These are phyloP conservation scores for Epichloe festucae DNA, from an alignment of 2,329 filamentous ascomycete genomes.

Conservation along the genomic window DNA sequence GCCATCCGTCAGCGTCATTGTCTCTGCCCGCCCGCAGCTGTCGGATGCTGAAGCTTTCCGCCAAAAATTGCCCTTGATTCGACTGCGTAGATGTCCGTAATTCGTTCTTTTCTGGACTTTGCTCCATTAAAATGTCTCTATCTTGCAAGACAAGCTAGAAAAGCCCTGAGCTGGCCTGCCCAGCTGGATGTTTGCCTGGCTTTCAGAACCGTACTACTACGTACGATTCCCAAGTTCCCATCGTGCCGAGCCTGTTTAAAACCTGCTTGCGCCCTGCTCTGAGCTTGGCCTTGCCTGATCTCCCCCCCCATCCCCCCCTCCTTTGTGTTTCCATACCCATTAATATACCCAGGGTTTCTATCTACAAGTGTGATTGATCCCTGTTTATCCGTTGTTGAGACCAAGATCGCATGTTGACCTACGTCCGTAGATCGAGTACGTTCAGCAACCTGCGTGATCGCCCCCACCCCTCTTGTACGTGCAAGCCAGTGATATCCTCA, in stretches of 20 bases:
- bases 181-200: not conserved
- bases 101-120: not conserved
- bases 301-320: not conserved
- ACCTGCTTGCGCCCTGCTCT: conserved; percentile 1
- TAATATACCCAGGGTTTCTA: not conserved
- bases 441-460: not conserved
- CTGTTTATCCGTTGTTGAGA: not conserved
- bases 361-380: not conserved
- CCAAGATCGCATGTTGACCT: not conserved
- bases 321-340: not conserved
- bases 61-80: not conserved
- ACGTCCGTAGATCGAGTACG: not conserved
- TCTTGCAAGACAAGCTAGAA: not conserved
- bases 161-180: not conserved
- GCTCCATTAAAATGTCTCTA: not conserved
- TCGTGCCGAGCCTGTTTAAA: conserved; percentile 1
- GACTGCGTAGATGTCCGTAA: not conserved
- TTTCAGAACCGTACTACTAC: not conserved
- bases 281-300: not conserved
- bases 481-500: not conserved
- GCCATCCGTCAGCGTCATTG: conserved; percentile 8
- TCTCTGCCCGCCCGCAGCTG: not conserved
- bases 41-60: not conserved
- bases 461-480: not conserved
- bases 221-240: not conserved